These are phyloP conservation scores for Peronospora tabacina DNA, from an alignment of 352 stramenopile genomes.

Conservation along the genomic window DNA sequence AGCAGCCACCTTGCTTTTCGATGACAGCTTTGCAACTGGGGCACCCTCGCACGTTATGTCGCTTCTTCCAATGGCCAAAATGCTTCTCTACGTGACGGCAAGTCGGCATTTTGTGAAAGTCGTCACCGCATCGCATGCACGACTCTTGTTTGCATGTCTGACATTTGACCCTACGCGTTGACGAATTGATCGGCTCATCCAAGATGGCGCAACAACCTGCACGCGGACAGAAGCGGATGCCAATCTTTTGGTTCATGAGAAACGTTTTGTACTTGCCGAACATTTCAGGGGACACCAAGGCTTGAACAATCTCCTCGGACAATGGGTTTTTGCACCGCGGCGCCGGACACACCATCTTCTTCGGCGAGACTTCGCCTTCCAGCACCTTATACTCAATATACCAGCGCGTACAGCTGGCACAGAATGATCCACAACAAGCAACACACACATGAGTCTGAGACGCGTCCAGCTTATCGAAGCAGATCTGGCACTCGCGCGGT, in stretches of 20 bases:
- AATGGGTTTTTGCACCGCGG: slow-evolving; percentile 47
- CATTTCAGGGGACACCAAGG: slow-evolving; percentile 36
- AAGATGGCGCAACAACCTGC: slow-evolving; percentile 52
- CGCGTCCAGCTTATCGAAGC: slow-evolving; percentile 54
- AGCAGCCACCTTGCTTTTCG: slow-evolving; percentile 80
- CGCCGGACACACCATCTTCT: slow-evolving; percentile 66
- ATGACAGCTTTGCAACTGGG: slow-evolving; percentile 63
- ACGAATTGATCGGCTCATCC: slow-evolving; percentile 48
- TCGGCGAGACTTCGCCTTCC: slow-evolving; percentile 62
- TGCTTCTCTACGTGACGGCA: slow-evolving; percentile 60
- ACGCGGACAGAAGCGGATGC: slow-evolving; percentile 66
- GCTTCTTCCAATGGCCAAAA: slow-evolving; percentile 62
- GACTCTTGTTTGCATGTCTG: slow-evolving; percentile 39
- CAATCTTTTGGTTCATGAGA: slow-evolving; percentile 51
- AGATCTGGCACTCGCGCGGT: slow-evolving; percentile 59
- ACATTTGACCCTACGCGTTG: slow-evolving; percentile 39
- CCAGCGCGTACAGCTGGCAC: slow-evolving; percentile 50
- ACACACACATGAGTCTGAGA: slow-evolving; percentile 40
- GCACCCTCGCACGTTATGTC: slow-evolving; percentile 59
- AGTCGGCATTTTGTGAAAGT: slow-evolving; percentile 46
- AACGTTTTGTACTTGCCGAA: slow-evolving; percentile 65
- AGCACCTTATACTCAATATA: slow-evolving; percentile 75
- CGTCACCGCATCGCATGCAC: slow-evolving; percentile 59
- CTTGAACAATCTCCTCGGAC: slow-evolving; percentile 43
- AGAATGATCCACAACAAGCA: slow-evolving; percentile 43